Base-by-base conservation (phyloP, 2,329 filamentous ascomycete genomes). In the Ophiosphaerella narmari region DNA sequence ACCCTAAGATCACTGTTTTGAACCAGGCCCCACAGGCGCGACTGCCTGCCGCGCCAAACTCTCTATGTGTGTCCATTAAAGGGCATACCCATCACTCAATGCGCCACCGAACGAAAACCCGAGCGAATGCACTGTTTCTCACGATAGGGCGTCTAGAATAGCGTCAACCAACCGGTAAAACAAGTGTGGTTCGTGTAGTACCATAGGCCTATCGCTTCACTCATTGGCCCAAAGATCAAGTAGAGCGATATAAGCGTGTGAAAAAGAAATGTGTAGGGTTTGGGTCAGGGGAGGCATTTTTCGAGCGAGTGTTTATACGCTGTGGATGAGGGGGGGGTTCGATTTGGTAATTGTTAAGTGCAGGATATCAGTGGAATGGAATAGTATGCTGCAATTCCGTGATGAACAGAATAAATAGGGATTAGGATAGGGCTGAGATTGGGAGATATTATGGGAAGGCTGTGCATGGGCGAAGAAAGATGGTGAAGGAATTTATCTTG, bases 201-300 rank as follows among this genome's bases (percentile, higher is more conserved):
- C 26, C 1, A 78, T 2, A 0, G 80, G 80, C 0, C 80, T 82
- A 5, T 78, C 76, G 24, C 69, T 76, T n/a, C 83, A 63, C 0
- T 80, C 80, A 43, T 83, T 81, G 26, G 81, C 81, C 79, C 78
- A 83, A 9, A 78, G 73, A 47, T 83, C 81, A 12, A 80, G 14
- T 1, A 81, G 64, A 0, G 78, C 75, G 29, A 77, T 67, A 9
- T 77, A 68, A 0, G 78, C 62, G 0, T 55, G 23, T 0, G 78
- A 74, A 39, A 74, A 76, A 0, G 54, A 56, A 0, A 62, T 32
- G 1, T 70, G 66, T 1, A 83, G 66, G 0, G 60, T 54, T 5
- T 54, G 63, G 0, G 73, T 70, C 1, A 82, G 68, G 0, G 79
- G 78, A 0, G 74, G 62, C 44, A 82, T 61, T 18, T 80, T 79